These are phyloP conservation scores for Crotalaria pallida DNA, from an alignment of 306 rosid genomes.

Conservation along the genomic window DNA sequence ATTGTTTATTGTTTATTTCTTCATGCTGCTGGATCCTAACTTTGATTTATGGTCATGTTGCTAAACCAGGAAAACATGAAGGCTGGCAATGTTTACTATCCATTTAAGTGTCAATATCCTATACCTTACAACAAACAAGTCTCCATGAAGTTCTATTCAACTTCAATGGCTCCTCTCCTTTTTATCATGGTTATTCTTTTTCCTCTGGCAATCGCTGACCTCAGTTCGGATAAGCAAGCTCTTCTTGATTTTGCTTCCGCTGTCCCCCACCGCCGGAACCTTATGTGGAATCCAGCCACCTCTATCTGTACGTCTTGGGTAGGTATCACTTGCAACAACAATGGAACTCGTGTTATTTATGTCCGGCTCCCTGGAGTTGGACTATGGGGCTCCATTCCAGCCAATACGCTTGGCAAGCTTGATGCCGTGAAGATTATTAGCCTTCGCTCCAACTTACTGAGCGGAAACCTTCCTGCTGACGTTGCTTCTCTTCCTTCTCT, in stretches of 20 bases:
- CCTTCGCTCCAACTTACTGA: slow-evolving; percentile 79
- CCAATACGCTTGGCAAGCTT: slow-evolving; percentile 72
- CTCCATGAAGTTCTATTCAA: slow-evolving; percentile 52
- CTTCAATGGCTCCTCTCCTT: slow-evolving; percentile 37
- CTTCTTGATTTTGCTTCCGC: slow-evolving; percentile 61
- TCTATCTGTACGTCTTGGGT: slow-evolving; percentile 61
- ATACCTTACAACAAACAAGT: slow-evolving; percentile 16
- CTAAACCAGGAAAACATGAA: slow-evolving; percentile 52
- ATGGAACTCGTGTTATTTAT: slow-evolving; percentile 43
- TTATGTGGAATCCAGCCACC: slow-evolving; percentile 47
- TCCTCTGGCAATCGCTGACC: slow-evolving; percentile 51
- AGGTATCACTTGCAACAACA: slow-evolving; percentile 48
- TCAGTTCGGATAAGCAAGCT: slow-evolving; percentile 64
- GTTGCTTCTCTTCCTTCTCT: slow-evolving; percentile 79
- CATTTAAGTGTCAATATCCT: slow-evolving; percentile 24
- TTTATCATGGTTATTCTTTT: slow-evolving; percentile 37
- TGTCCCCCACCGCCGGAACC: slow-evolving; percentile 62
- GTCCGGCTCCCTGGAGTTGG: slow-evolving; percentile 86
- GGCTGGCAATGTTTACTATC: slow-evolving; percentile 18
- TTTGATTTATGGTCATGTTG: slow-evolving; percentile 23
- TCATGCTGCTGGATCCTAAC: slow-evolving; percentile 25
- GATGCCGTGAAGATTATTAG: slow-evolving; percentile 64
- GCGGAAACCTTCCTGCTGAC: slow-evolving; percentile 65
- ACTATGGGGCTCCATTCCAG: slow-evolving; percentile 66
- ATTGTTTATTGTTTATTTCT: background rate